Base-by-base conservation (phyloP, 495 filamentous ascomycete species). In the Viridothelium virens region DNA sequence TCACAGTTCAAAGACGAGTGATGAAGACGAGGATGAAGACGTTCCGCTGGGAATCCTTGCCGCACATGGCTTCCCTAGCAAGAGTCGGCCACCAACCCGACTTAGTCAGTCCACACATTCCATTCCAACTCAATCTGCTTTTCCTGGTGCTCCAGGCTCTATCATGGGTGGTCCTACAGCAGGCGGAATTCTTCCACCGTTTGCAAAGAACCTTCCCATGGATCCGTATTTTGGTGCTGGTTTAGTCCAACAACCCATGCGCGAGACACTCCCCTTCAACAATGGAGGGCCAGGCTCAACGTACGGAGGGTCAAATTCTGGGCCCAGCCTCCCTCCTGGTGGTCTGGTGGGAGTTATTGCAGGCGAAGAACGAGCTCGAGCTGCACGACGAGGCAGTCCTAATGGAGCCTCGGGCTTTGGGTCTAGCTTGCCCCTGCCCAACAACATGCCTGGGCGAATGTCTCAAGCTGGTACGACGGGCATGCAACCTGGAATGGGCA, bases 321-420 rank as follows among this genome's bases (percentile, higher is more conserved):
- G 53, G 3, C 7, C 53, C 5, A 31, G 25, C 53, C 53, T 59
- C 33, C 81, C 80, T n/a, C 78, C 81, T 5, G 91, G 89, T 39
- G 92, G 93, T 31, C 80, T 96, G 37, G 86, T 97, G 25, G 91
- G 91, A n/a, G 90, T 97, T 38, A 97, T 97, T 75, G 89, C 91
- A 18, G 80, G 79, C 63, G 91, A 96, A 74, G 91, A 96, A 74
- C 83, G 90, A 33, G 86, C 86, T 12, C 82, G 87, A 62, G 90
- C 90, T 18, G 81, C 90, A 79, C 80, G 91, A 69, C 79, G 91
- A 70, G 91, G 90, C 38, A 93, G 90, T 71, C 91, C 91, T 0
- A 91, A 89, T 68, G 76, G 79, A 48, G 79, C 59, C 10, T 65
- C 67, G 16, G 70, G 70, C 56, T 81, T 79, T 61, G 78, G 80